A percentile compares a stretch with the other conserved stretches of the same genome.
Conservation (phyloP, 768 basidiomycete genomes). For the Kwoniella sp. region DNA sequence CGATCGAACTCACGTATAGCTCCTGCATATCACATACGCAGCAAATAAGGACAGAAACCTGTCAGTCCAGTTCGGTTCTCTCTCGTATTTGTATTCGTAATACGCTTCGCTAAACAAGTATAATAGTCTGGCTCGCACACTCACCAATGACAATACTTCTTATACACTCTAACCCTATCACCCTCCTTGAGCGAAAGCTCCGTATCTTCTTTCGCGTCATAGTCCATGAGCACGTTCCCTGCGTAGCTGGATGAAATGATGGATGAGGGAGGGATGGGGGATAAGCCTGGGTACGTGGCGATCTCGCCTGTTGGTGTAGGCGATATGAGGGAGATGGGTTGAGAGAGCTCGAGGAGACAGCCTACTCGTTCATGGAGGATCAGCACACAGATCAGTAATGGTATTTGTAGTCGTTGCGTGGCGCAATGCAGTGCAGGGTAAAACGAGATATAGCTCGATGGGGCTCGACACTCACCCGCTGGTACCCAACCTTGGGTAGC, state of each 20-base stretch:
- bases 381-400: too few species aligned
- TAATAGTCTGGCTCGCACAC: neutral
- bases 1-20: conserved; percentile 53
- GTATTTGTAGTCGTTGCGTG: too few species aligned
- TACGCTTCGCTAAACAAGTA: too few species aligned
- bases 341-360: conserved; percentile 87
- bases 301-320: conserved; percentile 20
- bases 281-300: conserved; percentile 39
- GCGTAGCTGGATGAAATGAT: conserved; percentile 98
- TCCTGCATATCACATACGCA: conserved; percentile 8
- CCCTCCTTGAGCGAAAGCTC: conserved; percentile 88
- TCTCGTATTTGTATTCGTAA: too few species aligned
- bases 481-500: conserved; percentile 95
- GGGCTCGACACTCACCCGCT: conserved; percentile 62
- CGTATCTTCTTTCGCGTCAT: conserved; percentile 88
- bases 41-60: too few species aligned
- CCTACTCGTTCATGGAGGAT: too few species aligned
- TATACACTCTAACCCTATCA: conserved; percentile 86
- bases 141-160: conserved; percentile 96
- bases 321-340: conserved; percentile 84
- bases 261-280: conserved; percentile 79
- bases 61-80: too few species aligned
- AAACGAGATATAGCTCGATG: too few species aligned
- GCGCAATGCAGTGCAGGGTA: too few species aligned
- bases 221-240: conserved; percentile 94